These are phyloP conservation scores for Lepraria neglecta DNA, from an alignment of 495 filamentous ascomycete genomes.

Conservation along the genomic window DNA sequence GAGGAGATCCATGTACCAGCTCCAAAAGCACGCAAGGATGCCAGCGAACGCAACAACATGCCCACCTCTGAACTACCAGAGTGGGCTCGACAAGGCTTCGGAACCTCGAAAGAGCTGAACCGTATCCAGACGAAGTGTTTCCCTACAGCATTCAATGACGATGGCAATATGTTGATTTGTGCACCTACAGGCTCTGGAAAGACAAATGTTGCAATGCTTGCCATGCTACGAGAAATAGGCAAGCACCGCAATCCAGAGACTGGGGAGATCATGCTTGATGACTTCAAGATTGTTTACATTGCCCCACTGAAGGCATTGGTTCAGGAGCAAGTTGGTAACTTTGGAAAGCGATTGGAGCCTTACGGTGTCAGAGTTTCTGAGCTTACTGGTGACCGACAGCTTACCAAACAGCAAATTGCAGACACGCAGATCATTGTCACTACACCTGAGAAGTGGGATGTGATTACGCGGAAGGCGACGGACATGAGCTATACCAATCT, in stretches of 20 bases:
- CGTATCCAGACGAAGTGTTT: constrained; percentile 92
- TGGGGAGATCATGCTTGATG: constrained; percentile 86
- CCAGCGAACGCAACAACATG: constrained; percentile 68
- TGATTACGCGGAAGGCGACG: constrained; percentile 96
- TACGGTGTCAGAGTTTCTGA: constrained; percentile 91
- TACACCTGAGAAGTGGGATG: constrained; percentile 98
- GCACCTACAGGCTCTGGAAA: constrained; percentile 97
- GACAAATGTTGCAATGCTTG: constrained; percentile 97
- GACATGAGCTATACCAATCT: constrained; percentile 96
- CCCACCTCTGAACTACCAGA: constrained; percentile 83
- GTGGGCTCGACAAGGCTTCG: constrained; percentile 85
- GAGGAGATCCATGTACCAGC: constrained; percentile 96
- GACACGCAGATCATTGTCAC: constrained; percentile 99
- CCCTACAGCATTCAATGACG: constrained; percentile 83
- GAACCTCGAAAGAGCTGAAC: constrained; percentile 74
- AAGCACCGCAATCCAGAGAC: constrained; percentile 83
- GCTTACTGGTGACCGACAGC: constrained; percentile 92
- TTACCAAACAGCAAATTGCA: constrained; percentile 96
- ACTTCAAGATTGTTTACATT: constrained; percentile 96
- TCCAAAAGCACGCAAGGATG: constrained; percentile 74
- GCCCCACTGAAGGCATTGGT: constrained; percentile 92
- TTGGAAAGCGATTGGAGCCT: constrained; percentile 81
- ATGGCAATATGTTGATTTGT: constrained; percentile 96
- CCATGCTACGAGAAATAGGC: constrained; percentile 92
- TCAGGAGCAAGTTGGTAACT: constrained; percentile 95